These are phyloP conservation scores for Sugiyamaella xylanicola DNA, from an alignment of 1,139 yeast genomes.

Conservation along the genomic window DNA sequence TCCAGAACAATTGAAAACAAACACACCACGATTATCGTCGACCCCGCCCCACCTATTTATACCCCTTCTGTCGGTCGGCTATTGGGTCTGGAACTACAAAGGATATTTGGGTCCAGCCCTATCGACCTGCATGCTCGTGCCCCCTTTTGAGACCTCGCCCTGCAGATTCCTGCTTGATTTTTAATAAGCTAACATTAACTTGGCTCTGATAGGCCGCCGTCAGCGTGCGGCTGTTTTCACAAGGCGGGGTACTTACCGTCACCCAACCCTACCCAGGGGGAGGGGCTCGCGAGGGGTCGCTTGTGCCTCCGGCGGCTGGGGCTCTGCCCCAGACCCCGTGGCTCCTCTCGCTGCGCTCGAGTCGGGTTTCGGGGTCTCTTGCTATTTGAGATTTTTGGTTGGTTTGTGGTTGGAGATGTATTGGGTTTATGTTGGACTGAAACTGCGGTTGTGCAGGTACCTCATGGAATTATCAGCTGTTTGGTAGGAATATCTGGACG, in stretches of 20 bases:
- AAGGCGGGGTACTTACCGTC: conserved; percentile 1
- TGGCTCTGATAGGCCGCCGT: conserved; percentile 7
- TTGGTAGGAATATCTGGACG: too few relatives aligned
- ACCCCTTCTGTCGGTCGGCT: conserved; percentile 1
- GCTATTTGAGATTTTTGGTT: neutral
- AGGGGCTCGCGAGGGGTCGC: neutral
- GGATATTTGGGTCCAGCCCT: conserved; percentile 13
- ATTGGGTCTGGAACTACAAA: neutral
- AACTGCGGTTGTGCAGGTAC: too few relatives aligned
- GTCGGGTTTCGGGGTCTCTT: neutral
- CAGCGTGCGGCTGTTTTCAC: neutral
- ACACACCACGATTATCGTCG: neutral
- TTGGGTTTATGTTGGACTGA: too few relatives aligned
- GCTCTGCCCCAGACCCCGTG: conserved; percentile 1
- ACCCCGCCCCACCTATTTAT: conserved; percentile 13
- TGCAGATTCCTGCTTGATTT: conserved; percentile 10
- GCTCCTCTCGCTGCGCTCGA: neutral
- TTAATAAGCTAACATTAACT: conserved; percentile 7
- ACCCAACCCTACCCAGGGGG: neutral
- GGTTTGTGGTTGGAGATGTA: neutral
- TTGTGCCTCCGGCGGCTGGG: conserved; percentile 1
- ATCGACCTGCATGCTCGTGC: neutral
- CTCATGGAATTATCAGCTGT: too few relatives aligned
- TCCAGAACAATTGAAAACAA: neutral
- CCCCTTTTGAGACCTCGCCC: conserved; percentile 12